Evolutionary conservation across 2,329 filamentous ascomycete species (phyloP), one percentile per base, ranked within the genome.

Genomic region (Cadophora gregata): DNA sequence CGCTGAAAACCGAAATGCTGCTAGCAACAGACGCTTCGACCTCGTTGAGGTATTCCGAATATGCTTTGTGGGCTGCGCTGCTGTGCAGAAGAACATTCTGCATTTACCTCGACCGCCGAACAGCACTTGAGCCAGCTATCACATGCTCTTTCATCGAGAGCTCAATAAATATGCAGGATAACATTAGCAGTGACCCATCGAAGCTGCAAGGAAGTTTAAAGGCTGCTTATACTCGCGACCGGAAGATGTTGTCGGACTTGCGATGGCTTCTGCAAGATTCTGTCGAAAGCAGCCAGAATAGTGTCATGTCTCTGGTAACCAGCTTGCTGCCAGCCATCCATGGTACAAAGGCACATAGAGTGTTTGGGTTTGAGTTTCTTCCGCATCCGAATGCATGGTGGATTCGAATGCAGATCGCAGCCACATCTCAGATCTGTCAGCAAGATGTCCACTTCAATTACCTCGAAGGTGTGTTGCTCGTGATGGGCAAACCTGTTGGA

Each of bases 41-140:
- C 0, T 77, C 81, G 0, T 75, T 78, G 21, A 79, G 78, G 29
- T 76, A 77, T 6, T 79, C 81, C 3, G 69, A 72, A 0, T 87
- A 85, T 67, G 80, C 81, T 0, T 79, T 90, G 0, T 83, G 82
- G 76, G 83, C 87, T 0, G 83, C 88, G 0, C 67, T 91, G 0
- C 77, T 90, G 0, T 90, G 87, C 60, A 78, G 81, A 27, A 77
- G 80, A 2, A 86, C 84, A 0, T 84, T 84, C 63, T 74, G 68
- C 1, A 33, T 73, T 2, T 67, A 68, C 59, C 3, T 66, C 14
- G 64, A 69, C 16, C 0, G 16, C 31, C 10, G 31, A 29, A n/a
- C 21, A 38, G 12, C 3, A 10, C 36, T 38, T 10, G 36, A 38
- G 6, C 7, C 36, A 10, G 3, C 5, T 12, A 14, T 16, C 12